Base-by-base conservation (phyloP, 495 filamentous ascomycete species). In the Chlorociboria aeruginascens region DNA sequence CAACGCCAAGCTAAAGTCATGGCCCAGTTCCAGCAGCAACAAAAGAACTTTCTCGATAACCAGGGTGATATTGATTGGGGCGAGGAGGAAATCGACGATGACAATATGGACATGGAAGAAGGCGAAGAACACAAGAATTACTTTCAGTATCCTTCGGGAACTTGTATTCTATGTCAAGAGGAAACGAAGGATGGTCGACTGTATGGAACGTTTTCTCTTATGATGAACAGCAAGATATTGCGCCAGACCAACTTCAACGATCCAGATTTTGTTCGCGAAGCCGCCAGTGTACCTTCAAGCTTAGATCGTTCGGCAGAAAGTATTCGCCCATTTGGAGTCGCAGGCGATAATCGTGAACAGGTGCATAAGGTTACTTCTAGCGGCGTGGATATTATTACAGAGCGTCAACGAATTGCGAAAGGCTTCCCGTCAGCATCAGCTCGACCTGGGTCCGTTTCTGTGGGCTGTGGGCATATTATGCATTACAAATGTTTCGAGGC, bases 381-480 rank as follows among this genome's bases (percentile, higher is more conserved):
- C 33, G 88, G 89, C 13, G 70, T 78, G 30, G 72, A 76, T 41
- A 76, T 90, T 13, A 68, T 78, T 36, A 73, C 72, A 32, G 88
- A 92, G 55, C 79, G 84, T 46, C 82, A 93, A 67, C 81, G 79
- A 13, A 73, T 97, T 14, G 90, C 88, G 39, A 89, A 88, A 64
- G 92, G 92, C 1, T 97, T 95, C 57, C 82, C 86, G 3, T 64
- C 78, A 8, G 68, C 70, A 20, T 74, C 79, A 34, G 78, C 74
- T 8, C 69, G 71, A 34, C 70, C 73, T n/a, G 93, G 89, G 0
- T 85, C 89, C 3, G 85, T 97, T 6, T 79, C 89, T 7, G 87
- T 86, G 35, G 86, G 90, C 29, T 99, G 92, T 65, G 90, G 89
- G 6, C 92, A 99, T 63, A 89, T 97, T 52, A 99, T 99, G 92